Percentiles rank a stretch among this genome's conserved stretches.
phyloP scores from a whole-genome alignment of 352 stramenopile species.

The Globisporangium acanthophoron region DNA sequence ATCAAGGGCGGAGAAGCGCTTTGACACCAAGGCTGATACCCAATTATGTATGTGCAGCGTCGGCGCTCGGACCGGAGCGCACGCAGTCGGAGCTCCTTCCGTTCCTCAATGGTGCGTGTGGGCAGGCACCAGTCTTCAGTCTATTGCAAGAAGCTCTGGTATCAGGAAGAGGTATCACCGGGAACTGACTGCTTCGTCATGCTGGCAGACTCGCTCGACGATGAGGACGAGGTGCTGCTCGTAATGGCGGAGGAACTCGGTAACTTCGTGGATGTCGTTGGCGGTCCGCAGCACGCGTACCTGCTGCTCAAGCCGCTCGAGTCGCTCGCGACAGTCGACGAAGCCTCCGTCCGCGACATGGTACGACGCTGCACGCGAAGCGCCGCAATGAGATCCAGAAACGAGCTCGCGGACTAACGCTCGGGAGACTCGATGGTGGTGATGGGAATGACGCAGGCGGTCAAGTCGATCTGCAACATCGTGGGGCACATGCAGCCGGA shows the following conservation, averaged over 20 bases:
- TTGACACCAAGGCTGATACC: not conserved
- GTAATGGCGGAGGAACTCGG: constrained; percentile 92
- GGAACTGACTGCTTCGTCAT: not conserved
- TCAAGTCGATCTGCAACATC: constrained; percentile 87
- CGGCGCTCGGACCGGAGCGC: constrained; percentile 85
- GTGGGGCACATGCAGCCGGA: constrained; percentile 80
- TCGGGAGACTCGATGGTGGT: not conserved
- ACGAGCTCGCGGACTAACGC: not conserved
- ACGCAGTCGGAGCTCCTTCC: constrained; percentile 95
- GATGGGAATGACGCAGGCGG: constrained; percentile 35
- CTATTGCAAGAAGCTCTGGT: not conserved
- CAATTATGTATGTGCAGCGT: constrained; percentile 35
- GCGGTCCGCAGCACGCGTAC: constrained; percentile 82
- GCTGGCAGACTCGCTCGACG: constrained; percentile 91
- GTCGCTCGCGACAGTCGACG: constrained; percentile 90
- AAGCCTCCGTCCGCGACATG: constrained; percentile 92
- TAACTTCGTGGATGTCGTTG: constrained; percentile 89
- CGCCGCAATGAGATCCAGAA: too few relatives aligned
- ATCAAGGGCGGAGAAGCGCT: not conserved
- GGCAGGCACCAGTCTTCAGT: too few relatives aligned
- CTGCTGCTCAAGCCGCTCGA: constrained; percentile 94
- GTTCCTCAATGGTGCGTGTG: constrained; percentile 90
- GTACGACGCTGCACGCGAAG: constrained; percentile 10
- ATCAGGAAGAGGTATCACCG: too few relatives aligned
- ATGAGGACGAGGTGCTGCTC: constrained; percentile 97